phyloP scores from a whole-genome alignment of 108 stramenopile species.

The Nitzschia sp. region DNA sequence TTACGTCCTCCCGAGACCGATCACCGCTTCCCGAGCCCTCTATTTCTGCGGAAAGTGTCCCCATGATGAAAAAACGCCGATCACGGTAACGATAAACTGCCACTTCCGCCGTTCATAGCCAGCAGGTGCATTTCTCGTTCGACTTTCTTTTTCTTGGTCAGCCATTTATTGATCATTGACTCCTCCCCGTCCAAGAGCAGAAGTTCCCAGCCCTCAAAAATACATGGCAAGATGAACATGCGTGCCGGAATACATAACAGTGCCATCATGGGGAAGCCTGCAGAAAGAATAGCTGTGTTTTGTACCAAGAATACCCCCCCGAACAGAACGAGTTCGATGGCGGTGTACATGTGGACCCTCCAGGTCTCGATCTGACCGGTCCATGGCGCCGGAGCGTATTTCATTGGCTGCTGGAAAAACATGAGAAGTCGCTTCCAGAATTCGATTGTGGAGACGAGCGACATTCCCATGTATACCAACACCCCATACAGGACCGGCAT shows the following conservation, averaged over 20 bases:
- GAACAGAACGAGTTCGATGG: slow-evolving; percentile 44
- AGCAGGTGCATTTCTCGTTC: not conserved
- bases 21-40: no score
- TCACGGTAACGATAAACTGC: no score
- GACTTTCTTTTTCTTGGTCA: not conserved
- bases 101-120: not conserved
- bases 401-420: slow-evolving; percentile 51
- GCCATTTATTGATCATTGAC: slow-evolving; percentile 13
- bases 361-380: slow-evolving; percentile 31
- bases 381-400: slow-evolving; percentile 33
- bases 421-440: slow-evolving; percentile 56
- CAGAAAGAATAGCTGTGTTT: slow-evolving; percentile 41
- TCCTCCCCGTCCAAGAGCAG: slow-evolving; percentile 45
- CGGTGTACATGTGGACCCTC: slow-evolving; percentile 45
- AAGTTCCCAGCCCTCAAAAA: slow-evolving; percentile 54
- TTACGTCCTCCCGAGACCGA: no score
- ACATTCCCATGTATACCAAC: slow-evolving; percentile 54
- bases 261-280: slow-evolving; percentile 51
- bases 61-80: no score
- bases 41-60: no score
- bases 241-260: slow-evolving; percentile 49
- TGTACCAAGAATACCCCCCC: slow-evolving; percentile 41
- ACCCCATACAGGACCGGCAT: slow-evolving; percentile 52
- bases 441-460: slow-evolving; percentile 30
- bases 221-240: slow-evolving; percentile 43